Conservation (phyloP, 306 rosid genomes). For the Dryas alaskensis region DNA sequence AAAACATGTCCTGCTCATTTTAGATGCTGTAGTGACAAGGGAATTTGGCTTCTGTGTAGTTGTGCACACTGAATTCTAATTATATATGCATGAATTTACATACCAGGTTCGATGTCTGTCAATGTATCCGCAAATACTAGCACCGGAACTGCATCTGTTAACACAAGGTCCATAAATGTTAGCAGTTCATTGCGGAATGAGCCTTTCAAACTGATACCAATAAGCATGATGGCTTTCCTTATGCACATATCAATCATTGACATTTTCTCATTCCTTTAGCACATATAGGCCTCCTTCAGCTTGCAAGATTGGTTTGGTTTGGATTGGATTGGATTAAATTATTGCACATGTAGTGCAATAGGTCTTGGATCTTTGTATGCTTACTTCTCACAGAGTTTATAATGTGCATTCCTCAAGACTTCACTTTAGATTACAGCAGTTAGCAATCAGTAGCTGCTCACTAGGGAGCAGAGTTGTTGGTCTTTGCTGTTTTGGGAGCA, state of each 20-base stretch:
- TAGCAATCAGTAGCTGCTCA: background rate
- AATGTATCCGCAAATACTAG: conserved; percentile 52
- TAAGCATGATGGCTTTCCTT: conserved; percentile 40
- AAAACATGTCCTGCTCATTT: background rate
- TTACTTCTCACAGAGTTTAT: too few species aligned
- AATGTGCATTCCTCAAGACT: background rate
- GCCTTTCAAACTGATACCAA: conserved; percentile 24
- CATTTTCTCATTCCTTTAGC: background rate
- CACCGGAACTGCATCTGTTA: conserved; percentile 51
- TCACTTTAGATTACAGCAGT: background rate
- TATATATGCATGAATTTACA: conserved; percentile 5
- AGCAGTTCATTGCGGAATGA: conserved; percentile 30
- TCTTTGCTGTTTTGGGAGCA: background rate
- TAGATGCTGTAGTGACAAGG: background rate
- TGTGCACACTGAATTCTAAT: background rate
- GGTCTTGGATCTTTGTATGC: background rate
- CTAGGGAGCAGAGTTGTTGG: background rate
- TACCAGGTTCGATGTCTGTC: conserved; percentile 50
- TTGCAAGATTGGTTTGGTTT: background rate
- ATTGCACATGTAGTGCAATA: background rate
- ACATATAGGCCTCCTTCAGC: background rate
- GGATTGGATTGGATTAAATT: background rate
- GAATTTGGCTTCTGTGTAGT: background rate
- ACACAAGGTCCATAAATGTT: conserved; percentile 42
- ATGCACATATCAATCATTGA: conserved; percentile 21